These are phyloP conservation scores for Acidiella bohemica DNA, from an alignment of 495 filamentous ascomycete species.

Conservation along the genomic window DNA sequence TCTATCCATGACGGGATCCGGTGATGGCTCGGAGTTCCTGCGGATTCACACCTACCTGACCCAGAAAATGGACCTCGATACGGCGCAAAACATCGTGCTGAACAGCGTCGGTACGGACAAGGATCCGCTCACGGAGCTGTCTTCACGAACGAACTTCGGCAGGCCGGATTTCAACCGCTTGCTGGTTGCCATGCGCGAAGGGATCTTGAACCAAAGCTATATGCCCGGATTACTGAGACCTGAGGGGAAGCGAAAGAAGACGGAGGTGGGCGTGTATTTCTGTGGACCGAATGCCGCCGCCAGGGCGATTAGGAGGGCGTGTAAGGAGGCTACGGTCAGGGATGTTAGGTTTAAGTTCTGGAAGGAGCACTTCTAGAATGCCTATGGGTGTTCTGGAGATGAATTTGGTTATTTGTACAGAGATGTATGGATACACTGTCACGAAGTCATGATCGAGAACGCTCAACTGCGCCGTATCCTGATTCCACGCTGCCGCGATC, in stretches of 20 bases:
- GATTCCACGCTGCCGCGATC: no score
- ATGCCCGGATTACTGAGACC: conserved; percentile 59
- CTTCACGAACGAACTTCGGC: conserved; percentile 84
- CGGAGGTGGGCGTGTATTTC: conserved; percentile 95
- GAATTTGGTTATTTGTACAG: no score
- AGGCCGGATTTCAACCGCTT: conserved; percentile 79
- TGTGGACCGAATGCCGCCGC: conserved; percentile 77
- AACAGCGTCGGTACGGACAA: conserved; percentile 78
- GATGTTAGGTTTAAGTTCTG: conserved; percentile 95
- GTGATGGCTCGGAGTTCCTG: conserved; percentile 68
- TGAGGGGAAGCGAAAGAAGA: conserved; percentile 36
- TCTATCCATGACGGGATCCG: conserved; percentile 43
- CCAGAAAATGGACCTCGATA: conserved; percentile 80
- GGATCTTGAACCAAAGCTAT: conserved; percentile 73
- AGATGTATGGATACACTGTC: no score
- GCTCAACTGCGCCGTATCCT: no score
- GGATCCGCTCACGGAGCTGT: conserved; percentile 86
- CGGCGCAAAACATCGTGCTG: conserved; percentile 88
- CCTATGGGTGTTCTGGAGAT: no score
- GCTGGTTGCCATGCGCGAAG: conserved; percentile 74
- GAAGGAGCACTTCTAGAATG: conserved; percentile 70
- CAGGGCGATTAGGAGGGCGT: conserved; percentile 71
- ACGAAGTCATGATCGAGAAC: no score
- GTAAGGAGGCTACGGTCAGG: conserved; percentile 50
- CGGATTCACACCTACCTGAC: conserved; percentile 98